phyloP scores from a whole-genome alignment of 2,329 filamentous ascomycete genomes.

The Ophiostoma pallidulum region DNA sequence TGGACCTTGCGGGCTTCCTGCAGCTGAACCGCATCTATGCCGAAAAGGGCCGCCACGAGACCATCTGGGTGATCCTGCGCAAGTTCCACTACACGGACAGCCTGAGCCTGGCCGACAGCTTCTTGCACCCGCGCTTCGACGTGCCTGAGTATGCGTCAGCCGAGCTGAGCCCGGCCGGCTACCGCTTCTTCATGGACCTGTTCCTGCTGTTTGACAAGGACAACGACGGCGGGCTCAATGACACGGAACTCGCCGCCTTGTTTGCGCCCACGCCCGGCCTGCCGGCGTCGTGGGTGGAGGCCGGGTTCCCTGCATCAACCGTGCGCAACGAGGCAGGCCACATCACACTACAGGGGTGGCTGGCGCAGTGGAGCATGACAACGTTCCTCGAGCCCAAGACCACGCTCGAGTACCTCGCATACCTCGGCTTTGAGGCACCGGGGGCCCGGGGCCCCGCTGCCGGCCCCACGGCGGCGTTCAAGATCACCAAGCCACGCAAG shows the following conservation, averaged over 20 bases:
- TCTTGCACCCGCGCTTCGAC: slow-evolving; percentile 87
- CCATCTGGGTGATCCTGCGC: slow-evolving; percentile 92
- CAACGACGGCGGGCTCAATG: slow-evolving; percentile 88
- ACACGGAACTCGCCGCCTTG: slow-evolving; percentile 71
- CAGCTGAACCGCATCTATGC: slow-evolving; percentile 92
- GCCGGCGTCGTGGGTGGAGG: slow-evolving; percentile 77
- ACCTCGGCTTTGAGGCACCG: slow-evolving; percentile 80
- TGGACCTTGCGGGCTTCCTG: slow-evolving; percentile 76
- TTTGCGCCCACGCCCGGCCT: slow-evolving; percentile 91
- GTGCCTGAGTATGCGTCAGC: slow-evolving; percentile 87
- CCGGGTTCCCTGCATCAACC: slow-evolving; percentile 83
- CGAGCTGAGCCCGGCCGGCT: slow-evolving; percentile 86
- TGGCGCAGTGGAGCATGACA: slow-evolving; percentile 99
- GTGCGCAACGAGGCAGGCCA: slow-evolving; percentile 92
- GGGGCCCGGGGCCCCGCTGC: slow-evolving; percentile 5
- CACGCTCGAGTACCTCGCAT: slow-evolving; percentile 90
- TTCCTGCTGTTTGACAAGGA: slow-evolving; percentile 95
- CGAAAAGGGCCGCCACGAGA: slow-evolving; percentile 95
- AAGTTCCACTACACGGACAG: slow-evolving; percentile 97
- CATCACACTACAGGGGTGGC: slow-evolving; percentile 93
- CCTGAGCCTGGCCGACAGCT: slow-evolving; percentile 80
- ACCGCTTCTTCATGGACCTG: slow-evolving; percentile 90
- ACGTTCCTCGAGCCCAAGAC: slow-evolving; percentile 94
- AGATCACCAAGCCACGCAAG: slow-evolving; percentile 87
- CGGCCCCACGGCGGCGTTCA: slow-evolving; percentile 60